Conservation (phyloP, 2,329 filamentous ascomycete species). For the Claviceps citrina region DNA sequence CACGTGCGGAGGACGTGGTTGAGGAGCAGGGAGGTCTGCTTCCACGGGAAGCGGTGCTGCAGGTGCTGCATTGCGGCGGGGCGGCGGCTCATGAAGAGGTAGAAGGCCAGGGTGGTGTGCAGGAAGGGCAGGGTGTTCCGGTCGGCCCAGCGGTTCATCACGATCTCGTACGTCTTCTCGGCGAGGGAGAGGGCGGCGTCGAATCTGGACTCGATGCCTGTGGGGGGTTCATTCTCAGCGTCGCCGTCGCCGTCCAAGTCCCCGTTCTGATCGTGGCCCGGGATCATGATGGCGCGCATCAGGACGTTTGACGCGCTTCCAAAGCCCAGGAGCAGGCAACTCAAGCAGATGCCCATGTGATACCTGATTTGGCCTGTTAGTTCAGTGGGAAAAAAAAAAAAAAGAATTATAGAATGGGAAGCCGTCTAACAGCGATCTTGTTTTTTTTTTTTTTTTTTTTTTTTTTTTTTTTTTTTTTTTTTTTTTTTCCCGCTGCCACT, state of each 20-base stretch:
- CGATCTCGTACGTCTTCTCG: conserved; percentile 28
- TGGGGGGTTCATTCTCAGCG: conserved; percentile 14
- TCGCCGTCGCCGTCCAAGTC: conserved; percentile 12
- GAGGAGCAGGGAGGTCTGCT: conserved; percentile 21
- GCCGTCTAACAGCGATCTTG: no score
- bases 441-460: no score
- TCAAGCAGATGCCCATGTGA: conserved; percentile 17
- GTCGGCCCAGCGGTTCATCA: conserved; percentile 38
- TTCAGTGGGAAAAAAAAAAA: background rate
- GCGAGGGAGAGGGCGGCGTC: conserved; percentile 25
- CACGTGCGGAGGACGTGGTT: conserved; percentile 19
- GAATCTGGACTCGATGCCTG: conserved; percentile 17
- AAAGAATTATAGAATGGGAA: no score
- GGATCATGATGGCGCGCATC: conserved; percentile 25
- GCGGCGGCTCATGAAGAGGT: conserved; percentile 27
- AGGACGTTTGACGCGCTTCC: conserved; percentile 29
- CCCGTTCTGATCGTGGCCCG: no score
- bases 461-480: no score
- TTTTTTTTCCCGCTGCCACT: no score
- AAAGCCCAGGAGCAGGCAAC: conserved; percentile 20
- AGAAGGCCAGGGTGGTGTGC: conserved; percentile 46
- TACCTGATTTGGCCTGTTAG: conserved; percentile 13
- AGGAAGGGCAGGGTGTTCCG: conserved; percentile 45
- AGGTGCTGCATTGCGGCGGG: conserved; percentile 3
- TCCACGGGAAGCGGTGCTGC: conserved; percentile 36